phyloP scores from a whole-genome alignment of 2,329 filamentous ascomycete species.

The Alternaria postmessia region DNA sequence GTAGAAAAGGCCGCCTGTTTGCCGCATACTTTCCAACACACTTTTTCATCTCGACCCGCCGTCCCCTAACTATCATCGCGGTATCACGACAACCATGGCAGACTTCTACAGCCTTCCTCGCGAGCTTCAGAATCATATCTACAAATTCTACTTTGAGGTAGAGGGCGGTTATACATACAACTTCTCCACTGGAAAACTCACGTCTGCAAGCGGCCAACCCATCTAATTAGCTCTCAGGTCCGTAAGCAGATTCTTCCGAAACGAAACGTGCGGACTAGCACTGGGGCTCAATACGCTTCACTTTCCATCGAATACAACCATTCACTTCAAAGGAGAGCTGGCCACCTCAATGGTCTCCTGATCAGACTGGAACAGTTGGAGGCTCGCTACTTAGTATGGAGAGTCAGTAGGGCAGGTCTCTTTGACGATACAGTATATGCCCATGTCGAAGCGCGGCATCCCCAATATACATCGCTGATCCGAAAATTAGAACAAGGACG shows the following conservation, averaged over 20 bases:
- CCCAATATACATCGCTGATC: background rate
- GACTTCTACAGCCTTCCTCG: conserved; percentile 6
- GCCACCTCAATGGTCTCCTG: background rate
- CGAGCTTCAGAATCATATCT: conserved; percentile 21
- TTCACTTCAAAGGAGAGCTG: background rate
- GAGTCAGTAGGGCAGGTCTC: background rate
- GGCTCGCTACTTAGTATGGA: rapidly evolving
- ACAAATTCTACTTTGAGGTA: conserved; percentile 13
- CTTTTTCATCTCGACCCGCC: background rate
- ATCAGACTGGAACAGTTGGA: background rate
- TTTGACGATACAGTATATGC: background rate
- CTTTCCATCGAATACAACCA: background rate
- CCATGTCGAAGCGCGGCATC: background rate
- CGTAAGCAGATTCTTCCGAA: background rate
- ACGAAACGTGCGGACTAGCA: background rate
- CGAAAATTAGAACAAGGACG: background rate
- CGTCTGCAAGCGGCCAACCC: background rate
- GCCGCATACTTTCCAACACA: background rate
- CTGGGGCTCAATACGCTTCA: background rate
- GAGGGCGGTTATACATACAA: conserved; percentile 16
- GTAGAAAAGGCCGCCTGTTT: background rate
- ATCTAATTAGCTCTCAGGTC: background rate
- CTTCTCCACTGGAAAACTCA: background rate
- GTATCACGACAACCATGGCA: background rate
- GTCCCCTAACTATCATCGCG: background rate